Percentiles rank a stretch among this genome's conserved stretches.
Conservation (phyloP, 371 early-diverging fungal species). For the Syncephalastrum monosporum region DNA sequence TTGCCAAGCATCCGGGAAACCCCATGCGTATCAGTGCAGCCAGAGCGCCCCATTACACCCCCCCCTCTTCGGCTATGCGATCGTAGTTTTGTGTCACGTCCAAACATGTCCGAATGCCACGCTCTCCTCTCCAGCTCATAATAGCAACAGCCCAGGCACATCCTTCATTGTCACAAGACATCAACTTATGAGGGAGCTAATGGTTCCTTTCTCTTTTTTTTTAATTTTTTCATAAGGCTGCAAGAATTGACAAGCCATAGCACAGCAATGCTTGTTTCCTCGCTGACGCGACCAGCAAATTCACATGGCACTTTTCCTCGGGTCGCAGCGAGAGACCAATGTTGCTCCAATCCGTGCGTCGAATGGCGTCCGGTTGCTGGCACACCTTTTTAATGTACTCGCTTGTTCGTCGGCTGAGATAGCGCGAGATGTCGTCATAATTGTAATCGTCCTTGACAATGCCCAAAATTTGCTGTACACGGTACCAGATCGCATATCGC, state of each 20-base stretch:
- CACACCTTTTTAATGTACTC: conserved; percentile 51
- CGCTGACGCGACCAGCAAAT: conserved; percentile 60
- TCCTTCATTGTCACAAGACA: no score
- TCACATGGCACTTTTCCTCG: conserved; percentile 71
- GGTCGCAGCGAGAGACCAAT: conserved; percentile 60
- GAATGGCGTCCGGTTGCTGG: conserved; percentile 42
- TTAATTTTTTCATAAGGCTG: conserved; percentile 15
- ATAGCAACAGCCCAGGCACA: no score
- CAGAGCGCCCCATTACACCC: no score
- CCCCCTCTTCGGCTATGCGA: no score
- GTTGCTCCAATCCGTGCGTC: conserved; percentile 53
- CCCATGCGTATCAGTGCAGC: no score
- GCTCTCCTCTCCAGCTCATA: no score
- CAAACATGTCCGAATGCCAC: no score
- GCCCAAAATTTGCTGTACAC: conserved; percentile 60
- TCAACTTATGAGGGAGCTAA: no score
- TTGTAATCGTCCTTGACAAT: conserved; percentile 64
- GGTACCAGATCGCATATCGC: conserved; percentile 64
- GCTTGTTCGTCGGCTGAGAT: conserved; percentile 50
- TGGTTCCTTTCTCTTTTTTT: no score
- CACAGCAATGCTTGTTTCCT: conserved; percentile 62
- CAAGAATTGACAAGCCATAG: conserved; percentile 43
- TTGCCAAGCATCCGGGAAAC: no score
- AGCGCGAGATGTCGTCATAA: conserved; percentile 48
- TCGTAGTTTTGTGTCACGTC: no score